Evolutionary conservation across 495 filamentous ascomycete genomes (phyloP), one percentile per base, ranked within the genome.

Genomic region (Talaromyces ruber): DNA sequence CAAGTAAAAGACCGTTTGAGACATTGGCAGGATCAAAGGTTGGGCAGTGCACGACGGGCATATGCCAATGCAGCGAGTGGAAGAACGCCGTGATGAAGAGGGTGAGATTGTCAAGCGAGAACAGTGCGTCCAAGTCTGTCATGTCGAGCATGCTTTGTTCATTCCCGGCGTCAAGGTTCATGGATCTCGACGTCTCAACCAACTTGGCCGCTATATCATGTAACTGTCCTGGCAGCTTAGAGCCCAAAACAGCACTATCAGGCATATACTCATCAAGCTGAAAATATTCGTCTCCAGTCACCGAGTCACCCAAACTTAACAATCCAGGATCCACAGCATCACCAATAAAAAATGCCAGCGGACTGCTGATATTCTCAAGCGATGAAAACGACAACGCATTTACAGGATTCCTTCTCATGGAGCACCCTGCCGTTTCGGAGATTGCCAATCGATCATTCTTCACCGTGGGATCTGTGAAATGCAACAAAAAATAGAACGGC

Each of bases 11-110:
- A 14, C 67, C 58, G 39, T 68, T 73, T 12, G 73, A 74, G n/a
- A 72, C 59, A 14, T 69, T 70, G 1, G 71, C 72, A 0, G 73
- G 72, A 43, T 77, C 71, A 34, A 75, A 76, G 0, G 71, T 74
- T 21, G 75, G 73, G 21, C 72, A 76, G 65, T 77, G 75, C 1
- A 77, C 70, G 32, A 77, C 68, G 0, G 75, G 73, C 12, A 76
- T 58, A 62, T 77, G 74, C 72, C 72, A 74, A 47, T 77, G 70
- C 0, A 76, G 65, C 16, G 71, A 70, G n/a, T 74, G 69, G 26
- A 77, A 77, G 59, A 72, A 77, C 3, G 64, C 72, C n/a, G 71
- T 71, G 25, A 77, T 70, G 26, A 73, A 77, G 12, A 55, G 50
- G 0, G 69, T 68, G 16, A 77, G 67, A 63, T 74, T 76, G 1